Evolutionary conservation across 208 protist species (phyloP).

Genomic region (Leishmania tropica): DNA sequence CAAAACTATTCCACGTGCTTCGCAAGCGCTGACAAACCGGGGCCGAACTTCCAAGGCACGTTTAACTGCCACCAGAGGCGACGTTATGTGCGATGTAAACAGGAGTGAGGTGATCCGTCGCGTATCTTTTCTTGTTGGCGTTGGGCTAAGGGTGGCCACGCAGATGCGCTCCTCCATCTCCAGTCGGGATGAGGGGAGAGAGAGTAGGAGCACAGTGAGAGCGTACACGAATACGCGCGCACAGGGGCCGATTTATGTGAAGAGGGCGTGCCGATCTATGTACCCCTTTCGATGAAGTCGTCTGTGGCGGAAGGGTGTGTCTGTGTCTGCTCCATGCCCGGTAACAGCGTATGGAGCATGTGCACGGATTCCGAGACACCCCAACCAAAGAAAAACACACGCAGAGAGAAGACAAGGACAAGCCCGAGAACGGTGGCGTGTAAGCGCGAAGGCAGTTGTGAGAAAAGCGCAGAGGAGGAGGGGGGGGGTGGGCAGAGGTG

Average conservation of each 20-base stretch:
- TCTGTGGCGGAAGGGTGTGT: neutral
- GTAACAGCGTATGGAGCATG: neutral
- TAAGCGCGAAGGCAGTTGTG: neutral
- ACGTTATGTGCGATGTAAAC: neutral
- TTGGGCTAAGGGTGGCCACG: neutral
- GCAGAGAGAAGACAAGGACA: conserved; percentile 7
- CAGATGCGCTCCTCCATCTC: neutral
- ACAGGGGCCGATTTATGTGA: neutral
- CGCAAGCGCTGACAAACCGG: too few species aligned
- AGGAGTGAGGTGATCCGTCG: neutral
- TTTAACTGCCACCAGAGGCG: neutral
- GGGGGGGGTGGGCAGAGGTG: neutral
- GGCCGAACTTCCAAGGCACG: neutral
- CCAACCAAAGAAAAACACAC: neutral
- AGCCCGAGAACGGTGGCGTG: neutral
- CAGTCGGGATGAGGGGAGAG: neutral
- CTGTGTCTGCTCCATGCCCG: neutral
- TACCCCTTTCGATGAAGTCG: neutral
- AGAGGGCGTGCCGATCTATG: neutral
- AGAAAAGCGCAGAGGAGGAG: neutral
- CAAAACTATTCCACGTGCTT: neutral
- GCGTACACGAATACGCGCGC: neutral
- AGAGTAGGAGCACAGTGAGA: neutral
- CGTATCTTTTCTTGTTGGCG: neutral
- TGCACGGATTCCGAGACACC: conserved; percentile 7